phyloP scores from a whole-genome alignment of 2,329 filamentous ascomycete genomes.

The Botrytis byssoidea region DNA sequence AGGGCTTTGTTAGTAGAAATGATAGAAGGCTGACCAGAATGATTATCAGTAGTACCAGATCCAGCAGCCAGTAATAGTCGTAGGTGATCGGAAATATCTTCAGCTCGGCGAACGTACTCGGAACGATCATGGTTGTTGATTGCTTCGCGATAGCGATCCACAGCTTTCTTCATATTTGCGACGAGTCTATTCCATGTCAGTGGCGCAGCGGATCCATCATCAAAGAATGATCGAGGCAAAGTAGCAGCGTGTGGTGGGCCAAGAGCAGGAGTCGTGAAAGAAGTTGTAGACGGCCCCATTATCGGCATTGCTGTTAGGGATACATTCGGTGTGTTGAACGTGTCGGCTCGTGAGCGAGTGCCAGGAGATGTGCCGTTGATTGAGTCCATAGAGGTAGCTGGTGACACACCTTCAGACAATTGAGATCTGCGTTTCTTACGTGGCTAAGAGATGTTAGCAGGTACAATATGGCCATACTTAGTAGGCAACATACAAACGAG shows the following conservation, averaged over 20 bases:
- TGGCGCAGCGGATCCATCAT: conserved; percentile 76
- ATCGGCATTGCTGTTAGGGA: conserved; percentile 44
- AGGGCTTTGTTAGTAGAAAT: conserved; percentile 97
- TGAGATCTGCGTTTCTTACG: conserved; percentile 62
- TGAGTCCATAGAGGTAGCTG: conserved; percentile 88
- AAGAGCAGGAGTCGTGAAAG: conserved; percentile 53
- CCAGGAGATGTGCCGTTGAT: conserved; percentile 68
- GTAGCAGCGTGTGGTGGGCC: conserved; percentile 45
- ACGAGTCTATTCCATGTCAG: conserved; percentile 88
- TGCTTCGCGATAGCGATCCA: conserved; percentile 88
- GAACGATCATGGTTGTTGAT: conserved; percentile 79
- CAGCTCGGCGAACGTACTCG: conserved; percentile 90
- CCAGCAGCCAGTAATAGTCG: conserved; percentile 91
- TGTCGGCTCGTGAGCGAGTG: conserved; percentile 57
- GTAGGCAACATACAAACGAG: conserved; percentile 58
- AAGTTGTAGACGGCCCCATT: conserved; percentile 45
- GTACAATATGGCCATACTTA: conserved; percentile 13
- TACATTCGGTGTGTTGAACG: conserved; percentile 50
- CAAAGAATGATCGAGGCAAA: conserved; percentile 82
- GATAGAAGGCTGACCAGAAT: conserved; percentile 98
- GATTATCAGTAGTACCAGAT: conserved; percentile 96
- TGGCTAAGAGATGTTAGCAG: conserved; percentile 45
- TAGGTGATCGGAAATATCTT: conserved; percentile 96
- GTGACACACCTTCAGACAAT: conserved; percentile 67
- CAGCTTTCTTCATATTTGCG: conserved; percentile 86